Base-by-base conservation (phyloP, 2,329 filamentous ascomycete species). In the Fusarium sp. region DNA sequence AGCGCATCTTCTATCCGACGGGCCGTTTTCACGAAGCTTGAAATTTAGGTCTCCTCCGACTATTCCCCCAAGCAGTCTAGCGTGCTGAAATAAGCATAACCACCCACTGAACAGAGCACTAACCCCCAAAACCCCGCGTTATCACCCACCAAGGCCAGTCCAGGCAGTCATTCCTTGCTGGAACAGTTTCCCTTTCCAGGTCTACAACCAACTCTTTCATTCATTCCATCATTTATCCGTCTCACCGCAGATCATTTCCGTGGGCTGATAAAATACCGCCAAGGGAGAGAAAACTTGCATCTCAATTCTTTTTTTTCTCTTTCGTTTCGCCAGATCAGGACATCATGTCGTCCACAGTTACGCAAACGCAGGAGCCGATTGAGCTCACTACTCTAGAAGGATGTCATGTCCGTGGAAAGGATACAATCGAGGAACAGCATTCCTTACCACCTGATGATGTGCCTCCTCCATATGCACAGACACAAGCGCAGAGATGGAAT, bases 401-500 rank as follows among this genome's bases (percentile, higher is more conserved):
- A n/a, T 53, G 54, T 13, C 20, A 45, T 7, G 12, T 57, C 4
- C 33, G 23, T 3, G 41, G 37, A 4, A 71, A 71, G 16, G 54
- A 58, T 8, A 33, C 38, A 6, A 12, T 38, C 0, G 67, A 69
- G 5, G 55, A 65, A 5, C 54, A 56, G 5, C 56, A 36, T 6
- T 31, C 26, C 3, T 5, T 33, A 4, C 30, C 28, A 3, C 31
- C 51, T 2, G 62, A 73, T 0, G 62, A 72, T 41, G 52, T 57
- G 3, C 65, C 74, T 9, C 77, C 77, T 13, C 57, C 67, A 2
- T 57, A 77, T 62, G 77, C 77, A 3, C 72, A 77, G 4, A 30
- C 42, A 3, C 57, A 75, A 18, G 59, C 67, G 0, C 77, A 81
- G 60, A 57, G 77, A 62, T 81, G 80, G 80, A 81, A 80, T 57